Evolutionary conservation across 1,284 basidiomycete genomes (phyloP).

Genomic region (Thelephora terrestris): DNA sequence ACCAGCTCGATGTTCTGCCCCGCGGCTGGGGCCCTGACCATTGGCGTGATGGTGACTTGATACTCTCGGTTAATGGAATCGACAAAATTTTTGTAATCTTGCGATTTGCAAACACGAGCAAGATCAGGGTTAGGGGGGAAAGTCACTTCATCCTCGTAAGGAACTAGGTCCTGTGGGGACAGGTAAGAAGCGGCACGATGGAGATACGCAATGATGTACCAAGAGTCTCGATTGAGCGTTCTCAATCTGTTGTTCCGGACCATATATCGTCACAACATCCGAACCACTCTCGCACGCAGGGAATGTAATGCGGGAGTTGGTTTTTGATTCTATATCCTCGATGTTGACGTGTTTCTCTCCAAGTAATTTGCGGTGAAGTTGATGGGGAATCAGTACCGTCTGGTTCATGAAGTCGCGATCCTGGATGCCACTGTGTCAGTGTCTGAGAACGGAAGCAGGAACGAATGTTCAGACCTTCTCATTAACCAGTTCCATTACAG

Average conservation of each 20-base stretch:
- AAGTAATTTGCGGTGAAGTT: constrained; percentile 90
- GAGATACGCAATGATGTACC: constrained; percentile 33
- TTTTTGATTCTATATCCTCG: constrained; percentile 94
- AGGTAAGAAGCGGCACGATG: constrained; percentile 5
- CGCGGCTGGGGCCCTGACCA: constrained; percentile 38
- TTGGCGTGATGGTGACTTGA: constrained; percentile 81
- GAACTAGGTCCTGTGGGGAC: constrained; percentile 75
- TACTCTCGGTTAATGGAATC: constrained; percentile 91
- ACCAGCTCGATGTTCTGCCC: constrained; percentile 9
- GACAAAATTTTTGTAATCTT: constrained; percentile 75
- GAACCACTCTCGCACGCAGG: constrained; percentile 93
- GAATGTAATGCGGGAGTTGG: constrained; percentile 90
- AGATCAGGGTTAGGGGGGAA: constrained; percentile 81
- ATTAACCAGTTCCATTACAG: constrained; percentile 96
- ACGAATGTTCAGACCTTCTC: constrained; percentile 62
- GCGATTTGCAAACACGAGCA: constrained; percentile 58
- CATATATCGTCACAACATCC: constrained; percentile 88
- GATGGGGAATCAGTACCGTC: constrained; percentile 84
- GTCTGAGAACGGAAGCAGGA: constrained; percentile 3
- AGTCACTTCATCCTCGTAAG: constrained; percentile 93
- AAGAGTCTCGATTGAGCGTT: constrained; percentile 95
- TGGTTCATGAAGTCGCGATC: constrained; percentile 97
- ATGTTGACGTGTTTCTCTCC: constrained; percentile 98
- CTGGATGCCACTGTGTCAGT: constrained; percentile 27
- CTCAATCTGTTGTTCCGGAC: constrained; percentile 94